Conservation (phyloP, 352 stramenopile species). For the Pilasporangium apinafurcum region DNA sequence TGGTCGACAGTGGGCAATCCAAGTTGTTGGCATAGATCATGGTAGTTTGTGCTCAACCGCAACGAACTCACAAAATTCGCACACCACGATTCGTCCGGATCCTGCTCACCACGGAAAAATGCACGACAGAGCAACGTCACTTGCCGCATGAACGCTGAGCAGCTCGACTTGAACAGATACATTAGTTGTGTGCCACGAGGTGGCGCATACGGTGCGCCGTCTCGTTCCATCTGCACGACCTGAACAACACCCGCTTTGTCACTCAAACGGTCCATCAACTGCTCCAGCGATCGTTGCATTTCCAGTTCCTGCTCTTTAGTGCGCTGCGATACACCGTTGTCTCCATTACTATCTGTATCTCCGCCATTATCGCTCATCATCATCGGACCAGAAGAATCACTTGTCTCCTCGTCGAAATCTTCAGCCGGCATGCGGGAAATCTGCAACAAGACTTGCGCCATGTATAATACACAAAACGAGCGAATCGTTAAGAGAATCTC, state of each 20-base stretch:
- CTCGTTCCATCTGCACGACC: constrained; percentile 7
- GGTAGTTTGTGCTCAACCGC: constrained; percentile 65
- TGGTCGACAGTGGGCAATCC: constrained; percentile 55
- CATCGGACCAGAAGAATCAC: constrained; percentile 3
- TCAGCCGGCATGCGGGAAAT: constrained; percentile 44
- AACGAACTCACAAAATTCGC: constrained; percentile 77
- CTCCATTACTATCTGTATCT: constrained; percentile 1
- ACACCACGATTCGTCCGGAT: constrained; percentile 68
- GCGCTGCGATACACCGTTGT: constrained; percentile 5
- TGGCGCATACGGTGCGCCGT: constrained; percentile 14
- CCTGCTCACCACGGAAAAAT: constrained; percentile 72
- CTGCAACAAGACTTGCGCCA: constrained; percentile 74
- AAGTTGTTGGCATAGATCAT: constrained; percentile 72
- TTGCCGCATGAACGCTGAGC: constrained; percentile 66
- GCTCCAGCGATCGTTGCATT: constrained; percentile 40
- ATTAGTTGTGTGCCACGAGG: constrained; percentile 50
- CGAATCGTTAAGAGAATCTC: constrained; percentile 78
- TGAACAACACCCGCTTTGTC: constrained; percentile 30
- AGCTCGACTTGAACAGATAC: constrained; percentile 72
- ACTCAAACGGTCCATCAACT: constrained; percentile 46
- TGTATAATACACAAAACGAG: constrained; percentile 69
- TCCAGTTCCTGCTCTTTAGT: constrained; percentile 19
- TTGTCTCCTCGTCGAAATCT: constrained; percentile 42
- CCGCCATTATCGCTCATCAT: constrained; percentile 6
- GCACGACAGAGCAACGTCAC: constrained; percentile 68